A percentile compares a stretch with the other conserved stretches of the same genome.
Evolutionary conservation across 805 yeast genomes (phyloP).

Genomic region (Saccharomycopsis capsularis): DNA sequence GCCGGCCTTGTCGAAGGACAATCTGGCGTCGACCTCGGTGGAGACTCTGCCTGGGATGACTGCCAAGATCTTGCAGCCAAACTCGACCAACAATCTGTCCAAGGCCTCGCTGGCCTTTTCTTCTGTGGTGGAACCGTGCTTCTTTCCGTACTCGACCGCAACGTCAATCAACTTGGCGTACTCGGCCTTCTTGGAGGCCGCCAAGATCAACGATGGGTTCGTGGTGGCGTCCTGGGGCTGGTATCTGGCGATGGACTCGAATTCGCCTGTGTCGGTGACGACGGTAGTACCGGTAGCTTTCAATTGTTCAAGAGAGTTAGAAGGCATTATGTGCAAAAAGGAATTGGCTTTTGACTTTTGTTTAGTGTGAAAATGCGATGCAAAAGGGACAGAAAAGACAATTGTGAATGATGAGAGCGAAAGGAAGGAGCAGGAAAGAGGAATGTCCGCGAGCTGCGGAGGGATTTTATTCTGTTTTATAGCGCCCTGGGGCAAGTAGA

Average conservation of each 20-base stretch:
- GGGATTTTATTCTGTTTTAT: too few relatives aligned
- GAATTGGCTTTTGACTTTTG: not conserved
- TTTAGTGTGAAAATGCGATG: not conserved
- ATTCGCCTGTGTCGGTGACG: constrained; percentile 98
- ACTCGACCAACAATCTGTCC: constrained; percentile 90
- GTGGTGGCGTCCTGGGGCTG: constrained; percentile 99
- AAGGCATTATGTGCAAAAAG: constrained; percentile 29
- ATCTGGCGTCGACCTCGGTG: constrained; percentile 98
- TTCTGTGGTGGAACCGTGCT: constrained; percentile 32
- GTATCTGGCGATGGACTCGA: constrained; percentile 94
- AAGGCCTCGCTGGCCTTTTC: constrained; percentile 79
- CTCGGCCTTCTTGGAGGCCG: constrained; percentile 86
- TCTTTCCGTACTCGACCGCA: constrained; percentile 62
- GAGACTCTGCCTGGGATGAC: constrained; percentile 99
- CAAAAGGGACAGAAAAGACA: not conserved
- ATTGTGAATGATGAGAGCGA: not conserved
- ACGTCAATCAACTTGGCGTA: constrained; percentile 85
- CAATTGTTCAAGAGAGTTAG: constrained; percentile 80
- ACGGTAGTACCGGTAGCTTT: constrained; percentile 94
- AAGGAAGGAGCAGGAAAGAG: not conserved
- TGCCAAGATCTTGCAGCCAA: constrained; percentile 86
- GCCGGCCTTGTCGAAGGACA: constrained; percentile 91
- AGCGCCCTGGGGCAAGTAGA: too few relatives aligned
- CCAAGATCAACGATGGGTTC: constrained; percentile 94
- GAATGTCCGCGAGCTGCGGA: too few relatives aligned